Conservation (phyloP, 331 rosid genomes). For the Ulmus americana region DNA sequence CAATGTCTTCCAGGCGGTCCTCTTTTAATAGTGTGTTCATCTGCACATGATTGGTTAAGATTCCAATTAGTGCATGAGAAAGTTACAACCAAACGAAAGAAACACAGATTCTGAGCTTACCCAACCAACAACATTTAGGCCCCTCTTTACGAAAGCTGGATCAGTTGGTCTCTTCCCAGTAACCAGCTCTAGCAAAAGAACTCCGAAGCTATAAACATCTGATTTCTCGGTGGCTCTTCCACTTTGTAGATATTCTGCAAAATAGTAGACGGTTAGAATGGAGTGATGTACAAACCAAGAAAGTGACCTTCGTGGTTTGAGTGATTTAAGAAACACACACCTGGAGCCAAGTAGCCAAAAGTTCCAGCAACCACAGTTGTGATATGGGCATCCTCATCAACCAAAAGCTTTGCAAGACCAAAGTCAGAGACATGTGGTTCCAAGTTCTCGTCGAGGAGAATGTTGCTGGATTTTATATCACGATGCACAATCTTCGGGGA, state of each 20-base stretch:
- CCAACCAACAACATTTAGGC: slow-evolving; percentile 95
- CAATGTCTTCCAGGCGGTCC: slow-evolving; percentile 61
- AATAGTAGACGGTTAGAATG: background rate
- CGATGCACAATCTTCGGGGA: slow-evolving; percentile 84
- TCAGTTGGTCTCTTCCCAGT: slow-evolving; percentile 99
- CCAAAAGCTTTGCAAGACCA: slow-evolving; percentile 92
- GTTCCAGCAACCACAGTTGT: slow-evolving; percentile 99
- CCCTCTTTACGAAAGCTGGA: slow-evolving; percentile 71
- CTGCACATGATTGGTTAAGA: slow-evolving; percentile 32
- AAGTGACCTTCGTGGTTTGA: background rate
- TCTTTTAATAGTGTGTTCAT: slow-evolving; percentile 66
- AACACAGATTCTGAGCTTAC: slow-evolving; percentile 36
- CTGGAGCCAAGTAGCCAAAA: slow-evolving; percentile 96
- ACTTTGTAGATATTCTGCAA: slow-evolving; percentile 81
- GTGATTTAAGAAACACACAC: slow-evolving; percentile 24
- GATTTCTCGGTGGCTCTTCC: slow-evolving; percentile 95
- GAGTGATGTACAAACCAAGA: background rate
- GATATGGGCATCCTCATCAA: slow-evolving; percentile 87
- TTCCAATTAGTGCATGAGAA: background rate
- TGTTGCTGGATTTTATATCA: slow-evolving; percentile 89
- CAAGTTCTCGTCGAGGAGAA: slow-evolving; percentile 76
- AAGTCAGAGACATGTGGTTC: slow-evolving; percentile 88
- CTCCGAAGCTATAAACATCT: slow-evolving; percentile 94
- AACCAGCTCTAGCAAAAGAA: slow-evolving; percentile 84
- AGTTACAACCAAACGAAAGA: background rate